These are phyloP conservation scores for Candida mesenterica DNA, from an alignment of 1,139 yeast species.

Conservation along the genomic window DNA sequence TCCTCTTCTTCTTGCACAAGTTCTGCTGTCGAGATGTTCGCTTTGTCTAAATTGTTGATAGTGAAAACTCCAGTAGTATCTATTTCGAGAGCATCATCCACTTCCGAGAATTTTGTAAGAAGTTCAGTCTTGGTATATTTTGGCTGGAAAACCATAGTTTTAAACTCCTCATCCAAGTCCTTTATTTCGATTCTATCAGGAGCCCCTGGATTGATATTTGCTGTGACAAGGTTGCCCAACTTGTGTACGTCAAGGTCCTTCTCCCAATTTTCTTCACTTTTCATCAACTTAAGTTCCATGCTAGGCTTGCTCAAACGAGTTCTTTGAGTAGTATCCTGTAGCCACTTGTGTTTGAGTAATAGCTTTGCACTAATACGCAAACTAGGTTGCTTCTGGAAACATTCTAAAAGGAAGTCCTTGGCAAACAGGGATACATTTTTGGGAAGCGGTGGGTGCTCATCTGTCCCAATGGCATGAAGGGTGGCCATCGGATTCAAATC, in stretches of 20 bases:
- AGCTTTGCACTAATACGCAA: slow-evolving; percentile 57
- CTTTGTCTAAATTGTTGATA: no score
- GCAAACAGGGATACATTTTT: slow-evolving; percentile 50
- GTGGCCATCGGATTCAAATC: slow-evolving; percentile 84
- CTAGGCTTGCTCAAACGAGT: neutral
- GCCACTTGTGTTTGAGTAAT: slow-evolving; percentile 65
- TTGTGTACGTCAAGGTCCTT: slow-evolving; percentile 27
- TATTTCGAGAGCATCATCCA: slow-evolving; percentile 20
- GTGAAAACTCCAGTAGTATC: slow-evolving; percentile 13
- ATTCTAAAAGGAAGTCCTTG: slow-evolving; percentile 64
- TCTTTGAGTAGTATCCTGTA: slow-evolving; percentile 14
- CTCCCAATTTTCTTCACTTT: slow-evolving; percentile 37
- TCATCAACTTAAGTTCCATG: neutral
- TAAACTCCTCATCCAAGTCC: slow-evolving; percentile 1
- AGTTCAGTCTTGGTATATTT: slow-evolving; percentile 26
- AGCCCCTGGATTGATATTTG: neutral
- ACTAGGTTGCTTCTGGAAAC: slow-evolving; percentile 76
- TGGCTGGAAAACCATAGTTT: slow-evolving; percentile 6
- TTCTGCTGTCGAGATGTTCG: no score
- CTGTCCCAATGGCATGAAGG: slow-evolving; percentile 88
- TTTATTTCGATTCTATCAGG: neutral
- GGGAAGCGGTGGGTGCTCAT: slow-evolving; percentile 79
- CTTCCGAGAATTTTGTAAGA: slow-evolving; percentile 31
- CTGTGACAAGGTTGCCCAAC: slow-evolving; percentile 1
- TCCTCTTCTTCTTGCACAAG: no score